A percentile compares a stretch with the other conserved stretches of the same genome.
Evolutionary conservation across 129 eudicot species (phyloP).

Genomic region (Chrysanthemum lavandulifolium): DNA sequence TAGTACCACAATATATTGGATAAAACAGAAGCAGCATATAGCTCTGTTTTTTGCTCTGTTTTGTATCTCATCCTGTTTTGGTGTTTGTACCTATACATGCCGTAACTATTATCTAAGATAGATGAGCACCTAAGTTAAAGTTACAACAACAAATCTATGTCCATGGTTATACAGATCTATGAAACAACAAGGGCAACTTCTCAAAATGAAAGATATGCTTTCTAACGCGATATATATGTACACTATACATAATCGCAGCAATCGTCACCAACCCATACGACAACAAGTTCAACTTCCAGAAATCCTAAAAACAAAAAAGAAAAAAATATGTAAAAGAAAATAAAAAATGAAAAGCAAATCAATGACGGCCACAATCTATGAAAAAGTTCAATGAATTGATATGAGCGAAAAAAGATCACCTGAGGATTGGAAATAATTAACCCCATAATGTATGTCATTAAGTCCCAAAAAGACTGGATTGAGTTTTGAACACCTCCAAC

Average conservation of each 20-base stretch:
- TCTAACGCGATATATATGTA: conserved; percentile 67
- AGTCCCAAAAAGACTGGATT: conserved; percentile 75
- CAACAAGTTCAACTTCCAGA: conserved; percentile 64
- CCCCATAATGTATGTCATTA: conserved; percentile 89
- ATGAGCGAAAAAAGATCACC: conserved; percentile 35
- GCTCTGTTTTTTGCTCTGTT: too few relatives aligned
- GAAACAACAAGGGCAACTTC: conserved; percentile 38
- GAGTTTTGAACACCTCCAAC: conserved; percentile 99
- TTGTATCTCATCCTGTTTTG: neutral
- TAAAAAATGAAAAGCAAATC: neutral
- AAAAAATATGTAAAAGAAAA: too few relatives aligned
- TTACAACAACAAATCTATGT: neutral
- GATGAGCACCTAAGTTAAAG: too few relatives aligned
- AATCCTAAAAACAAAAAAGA: conserved; percentile 42
- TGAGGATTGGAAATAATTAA: conserved; percentile 75
- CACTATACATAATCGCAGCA: conserved; percentile 66
- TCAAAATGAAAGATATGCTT: conserved; percentile 75
- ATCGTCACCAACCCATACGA: conserved; percentile 64
- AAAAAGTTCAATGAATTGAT: neutral
- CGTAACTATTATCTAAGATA: neutral
- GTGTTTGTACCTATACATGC: neutral
- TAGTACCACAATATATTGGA: too few relatives aligned
- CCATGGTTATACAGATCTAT: neutral
- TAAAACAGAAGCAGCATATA: too few relatives aligned
- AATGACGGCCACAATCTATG: neutral